phyloP scores from a whole-genome alignment of 306 rosid genomes.

The Argentina anserina region DNA sequence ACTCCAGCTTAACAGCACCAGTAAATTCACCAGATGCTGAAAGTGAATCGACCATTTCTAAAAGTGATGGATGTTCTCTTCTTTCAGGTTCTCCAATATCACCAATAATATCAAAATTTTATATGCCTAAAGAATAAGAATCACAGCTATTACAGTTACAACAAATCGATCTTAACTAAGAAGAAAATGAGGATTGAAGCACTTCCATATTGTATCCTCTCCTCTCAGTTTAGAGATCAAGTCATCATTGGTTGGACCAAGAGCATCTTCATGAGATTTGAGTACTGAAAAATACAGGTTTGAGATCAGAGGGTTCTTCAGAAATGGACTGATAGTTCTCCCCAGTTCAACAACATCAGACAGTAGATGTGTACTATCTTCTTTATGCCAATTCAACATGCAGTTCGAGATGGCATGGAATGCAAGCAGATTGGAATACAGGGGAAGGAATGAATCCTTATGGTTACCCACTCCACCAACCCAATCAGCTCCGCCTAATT shows the following conservation, averaged over 20 bases:
- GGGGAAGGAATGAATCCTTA: slow-evolving; percentile 88
- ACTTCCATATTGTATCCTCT: slow-evolving; percentile 50
- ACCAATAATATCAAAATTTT: slow-evolving; percentile 19
- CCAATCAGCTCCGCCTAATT: slow-evolving; percentile 57
- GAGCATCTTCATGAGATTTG: slow-evolving; percentile 46
- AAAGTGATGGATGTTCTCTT: background rate
- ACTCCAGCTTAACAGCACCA: too few species aligned
- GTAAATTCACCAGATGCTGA: too few species aligned
- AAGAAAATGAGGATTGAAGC: slow-evolving; percentile 81
- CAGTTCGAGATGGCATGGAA: slow-evolving; percentile 70
- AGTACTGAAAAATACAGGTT: slow-evolving; percentile 61
- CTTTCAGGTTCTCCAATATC: background rate
- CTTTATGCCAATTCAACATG: slow-evolving; percentile 35
- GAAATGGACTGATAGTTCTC: slow-evolving; percentile 55
- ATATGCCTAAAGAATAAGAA: slow-evolving; percentile 17
- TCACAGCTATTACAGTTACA: slow-evolving; percentile 22
- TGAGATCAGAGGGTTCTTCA: slow-evolving; percentile 64
- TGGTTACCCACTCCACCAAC: slow-evolving; percentile 95
- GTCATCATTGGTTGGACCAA: slow-evolving; percentile 27
- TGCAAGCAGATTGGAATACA: slow-evolving; percentile 73
- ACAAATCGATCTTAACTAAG: slow-evolving; percentile 39
- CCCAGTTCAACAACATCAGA: slow-evolving; percentile 51
- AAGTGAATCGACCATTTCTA: too few species aligned
- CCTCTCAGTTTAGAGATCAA: slow-evolving; percentile 35
- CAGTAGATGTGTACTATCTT: slow-evolving; percentile 28